phyloP scores from a whole-genome alignment of 2,329 filamentous ascomycete genomes.

The Sporothrix pseudoabietina region DNA sequence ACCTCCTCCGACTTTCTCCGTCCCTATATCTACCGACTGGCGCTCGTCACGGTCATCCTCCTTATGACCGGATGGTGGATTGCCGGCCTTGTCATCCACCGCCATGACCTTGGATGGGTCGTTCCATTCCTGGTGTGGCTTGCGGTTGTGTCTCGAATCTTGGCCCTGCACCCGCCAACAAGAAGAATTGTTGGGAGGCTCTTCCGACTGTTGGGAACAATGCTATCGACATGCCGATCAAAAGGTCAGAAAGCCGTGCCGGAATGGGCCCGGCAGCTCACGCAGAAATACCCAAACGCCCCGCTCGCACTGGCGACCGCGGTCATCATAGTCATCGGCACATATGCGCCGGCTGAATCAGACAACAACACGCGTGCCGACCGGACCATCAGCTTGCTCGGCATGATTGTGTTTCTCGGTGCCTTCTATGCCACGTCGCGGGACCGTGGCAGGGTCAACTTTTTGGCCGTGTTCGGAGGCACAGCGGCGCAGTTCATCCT shows the following conservation, averaged over 20 bases:
- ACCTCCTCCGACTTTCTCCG: background rate
- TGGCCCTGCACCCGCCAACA: constrained; percentile 57
- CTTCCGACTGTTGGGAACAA: background rate
- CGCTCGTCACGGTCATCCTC: background rate
- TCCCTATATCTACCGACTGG: background rate
- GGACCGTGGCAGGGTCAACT: constrained; percentile 64
- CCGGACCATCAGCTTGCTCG: constrained; percentile 79
- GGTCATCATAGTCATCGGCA: constrained; percentile 73
- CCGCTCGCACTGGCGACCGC: constrained; percentile 60
- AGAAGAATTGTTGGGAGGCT: background rate
- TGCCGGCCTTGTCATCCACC: constrained; percentile 57
- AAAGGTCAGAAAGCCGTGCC: background rate
- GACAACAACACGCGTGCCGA: constrained; percentile 77
- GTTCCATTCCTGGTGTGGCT: constrained; percentile 83
- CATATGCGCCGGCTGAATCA: constrained; percentile 71
- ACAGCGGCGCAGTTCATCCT: constrained; percentile 88
- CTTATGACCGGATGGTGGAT: constrained; percentile 45
- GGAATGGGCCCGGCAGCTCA: background rate
- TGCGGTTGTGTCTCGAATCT: constrained; percentile 68
- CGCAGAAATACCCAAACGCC: background rate
- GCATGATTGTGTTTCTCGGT: constrained; percentile 70
- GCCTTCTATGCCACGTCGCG: constrained; percentile 70
- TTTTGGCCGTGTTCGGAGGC: constrained; percentile 83
- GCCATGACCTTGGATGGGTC: constrained; percentile 74
- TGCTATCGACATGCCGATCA: background rate